A percentile compares a stretch with the other conserved stretches of the same genome.
Conservation (phyloP, 2,329 filamentous ascomycete species). For the Coniochaeta ligniaria region DNA sequence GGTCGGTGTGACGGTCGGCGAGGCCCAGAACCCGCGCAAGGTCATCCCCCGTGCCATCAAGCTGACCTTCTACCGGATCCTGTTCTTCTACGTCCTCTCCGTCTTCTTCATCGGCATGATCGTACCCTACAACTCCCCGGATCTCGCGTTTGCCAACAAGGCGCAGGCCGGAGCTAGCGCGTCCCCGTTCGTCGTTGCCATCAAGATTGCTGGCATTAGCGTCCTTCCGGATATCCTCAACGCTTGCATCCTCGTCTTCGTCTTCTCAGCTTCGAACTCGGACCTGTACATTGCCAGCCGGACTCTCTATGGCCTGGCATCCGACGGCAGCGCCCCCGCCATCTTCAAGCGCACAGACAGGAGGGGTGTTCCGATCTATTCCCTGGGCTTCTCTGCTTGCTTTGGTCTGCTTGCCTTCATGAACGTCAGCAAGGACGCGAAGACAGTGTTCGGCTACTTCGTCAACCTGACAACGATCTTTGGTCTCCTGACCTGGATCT, state of each 20-base stretch:
- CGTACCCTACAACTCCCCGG: slow-evolving; percentile 60
- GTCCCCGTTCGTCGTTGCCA: slow-evolving; percentile 71
- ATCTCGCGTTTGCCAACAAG: slow-evolving; percentile 52
- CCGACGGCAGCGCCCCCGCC: slow-evolving; percentile 55
- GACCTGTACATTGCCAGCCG: slow-evolving; percentile 11
- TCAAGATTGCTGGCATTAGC: slow-evolving; percentile 55
- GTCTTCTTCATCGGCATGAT: slow-evolving; percentile 71
- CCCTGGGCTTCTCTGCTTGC: slow-evolving; percentile 51
- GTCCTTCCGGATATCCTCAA: slow-evolving; percentile 7
- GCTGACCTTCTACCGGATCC: slow-evolving; percentile 74
- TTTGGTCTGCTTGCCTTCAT: slow-evolving; percentile 64
- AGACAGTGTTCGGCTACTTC: slow-evolving; percentile 55
- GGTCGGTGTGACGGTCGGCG: slow-evolving; percentile 48
- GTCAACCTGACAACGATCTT: slow-evolving; percentile 63
- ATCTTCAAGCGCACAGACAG: slow-evolving; percentile 67
- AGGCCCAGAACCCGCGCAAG: slow-evolving; percentile 72
- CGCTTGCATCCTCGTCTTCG: slow-evolving; percentile 8
- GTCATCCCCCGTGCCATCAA: slow-evolving; percentile 73
- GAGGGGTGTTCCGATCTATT: slow-evolving; percentile 62
- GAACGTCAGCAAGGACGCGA: slow-evolving; percentile 52
- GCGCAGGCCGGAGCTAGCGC: slow-evolving; percentile 48
- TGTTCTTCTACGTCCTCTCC: slow-evolving; percentile 71
- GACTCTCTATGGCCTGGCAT: slow-evolving; percentile 10
- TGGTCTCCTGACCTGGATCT: slow-evolving; percentile 60
- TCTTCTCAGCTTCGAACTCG: slow-evolving; percentile 9